Evolutionary conservation across 495 filamentous ascomycete species (phyloP).

Genomic region (Tuber calosporum): DNA sequence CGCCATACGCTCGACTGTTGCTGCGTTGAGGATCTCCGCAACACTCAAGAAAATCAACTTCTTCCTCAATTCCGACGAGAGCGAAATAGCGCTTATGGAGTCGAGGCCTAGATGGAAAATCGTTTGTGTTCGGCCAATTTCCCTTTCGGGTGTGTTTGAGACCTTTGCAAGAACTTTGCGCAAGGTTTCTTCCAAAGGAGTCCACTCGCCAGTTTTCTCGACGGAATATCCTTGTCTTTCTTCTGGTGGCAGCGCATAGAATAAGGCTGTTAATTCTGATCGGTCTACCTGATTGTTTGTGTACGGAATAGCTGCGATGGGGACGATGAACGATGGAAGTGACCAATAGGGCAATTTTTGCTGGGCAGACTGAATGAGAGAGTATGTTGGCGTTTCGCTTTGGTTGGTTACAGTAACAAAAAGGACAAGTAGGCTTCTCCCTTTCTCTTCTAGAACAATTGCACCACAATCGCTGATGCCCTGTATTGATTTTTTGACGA

Average conservation of each 20-base stretch:
- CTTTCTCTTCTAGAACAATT: conserved; percentile 19
- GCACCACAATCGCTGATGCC: conserved; percentile 21
- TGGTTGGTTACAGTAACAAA: conserved; percentile 19
- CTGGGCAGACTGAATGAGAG: conserved; percentile 7
- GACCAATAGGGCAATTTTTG: conserved; percentile 35
- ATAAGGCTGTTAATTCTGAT: conserved; percentile 20
- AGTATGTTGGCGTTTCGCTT: background rate
- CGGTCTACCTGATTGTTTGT: conserved; percentile 18
- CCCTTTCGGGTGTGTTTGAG: conserved; percentile 53
- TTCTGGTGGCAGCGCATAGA: conserved; percentile 10
- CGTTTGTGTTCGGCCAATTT: conserved; percentile 57
- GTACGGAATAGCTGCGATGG: conserved; percentile 18
- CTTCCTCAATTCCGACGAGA: conserved; percentile 58
- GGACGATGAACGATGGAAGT: conserved; percentile 33
- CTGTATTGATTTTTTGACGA: conserved; percentile 11
- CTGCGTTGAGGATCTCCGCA: conserved; percentile 58
- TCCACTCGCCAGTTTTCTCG: conserved; percentile 41
- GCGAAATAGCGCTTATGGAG: conserved; percentile 78
- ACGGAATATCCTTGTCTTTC: conserved; percentile 21
- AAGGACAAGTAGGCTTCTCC: conserved; percentile 19
- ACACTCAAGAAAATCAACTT: conserved; percentile 54
- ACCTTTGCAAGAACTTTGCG: conserved; percentile 58
- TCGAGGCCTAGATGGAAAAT: conserved; percentile 85
- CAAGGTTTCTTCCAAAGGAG: conserved; percentile 49
- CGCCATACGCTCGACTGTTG: conserved; percentile 57